phyloP scores from a whole-genome alignment of 75 land plant species.

The Sequoia sempervirens region DNA sequence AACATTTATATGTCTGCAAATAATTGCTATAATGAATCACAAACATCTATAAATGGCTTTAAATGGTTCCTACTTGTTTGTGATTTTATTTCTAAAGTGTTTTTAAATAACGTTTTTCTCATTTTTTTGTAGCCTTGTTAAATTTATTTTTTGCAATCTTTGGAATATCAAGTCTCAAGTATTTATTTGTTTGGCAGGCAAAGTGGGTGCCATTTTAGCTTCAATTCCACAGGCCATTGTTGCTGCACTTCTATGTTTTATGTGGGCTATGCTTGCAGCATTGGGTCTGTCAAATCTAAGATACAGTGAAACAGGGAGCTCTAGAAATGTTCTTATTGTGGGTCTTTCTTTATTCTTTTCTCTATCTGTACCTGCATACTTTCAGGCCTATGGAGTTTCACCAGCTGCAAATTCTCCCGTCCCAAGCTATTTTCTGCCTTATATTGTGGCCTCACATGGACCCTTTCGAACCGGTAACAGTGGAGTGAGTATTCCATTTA shows the following conservation, averaged over 20 bases:
- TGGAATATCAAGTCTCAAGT: neutral
- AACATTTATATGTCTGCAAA: neutral
- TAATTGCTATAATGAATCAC: neutral
- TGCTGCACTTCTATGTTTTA: conserved; percentile 80
- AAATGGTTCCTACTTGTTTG: neutral
- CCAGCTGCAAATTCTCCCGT: conserved; percentile 53
- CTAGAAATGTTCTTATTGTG: conserved; percentile 89
- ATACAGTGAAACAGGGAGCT: conserved; percentile 95
- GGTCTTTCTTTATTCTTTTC: conserved; percentile 89
- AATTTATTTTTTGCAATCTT: neutral
- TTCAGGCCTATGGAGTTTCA: conserved; percentile 77
- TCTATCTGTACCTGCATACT: conserved; percentile 88
- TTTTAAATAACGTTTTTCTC: neutral
- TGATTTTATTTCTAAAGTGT: neutral
- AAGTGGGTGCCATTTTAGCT: conserved; percentile 92
- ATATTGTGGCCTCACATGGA: conserved; percentile 90
- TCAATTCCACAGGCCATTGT: conserved; percentile 91
- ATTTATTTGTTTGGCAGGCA: conserved; percentile 48
- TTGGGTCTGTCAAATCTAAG: conserved; percentile 88
- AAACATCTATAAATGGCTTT: neutral
- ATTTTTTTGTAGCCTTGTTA: neutral
- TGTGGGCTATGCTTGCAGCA: conserved; percentile 94
- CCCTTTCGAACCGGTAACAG: conserved; percentile 54
- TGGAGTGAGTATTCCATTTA: conserved; percentile 44
- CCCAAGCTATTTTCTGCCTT: conserved; percentile 82